Conservation (phyloP, 352 stramenopile species). For the Poterioochromonas sp. region DNA sequence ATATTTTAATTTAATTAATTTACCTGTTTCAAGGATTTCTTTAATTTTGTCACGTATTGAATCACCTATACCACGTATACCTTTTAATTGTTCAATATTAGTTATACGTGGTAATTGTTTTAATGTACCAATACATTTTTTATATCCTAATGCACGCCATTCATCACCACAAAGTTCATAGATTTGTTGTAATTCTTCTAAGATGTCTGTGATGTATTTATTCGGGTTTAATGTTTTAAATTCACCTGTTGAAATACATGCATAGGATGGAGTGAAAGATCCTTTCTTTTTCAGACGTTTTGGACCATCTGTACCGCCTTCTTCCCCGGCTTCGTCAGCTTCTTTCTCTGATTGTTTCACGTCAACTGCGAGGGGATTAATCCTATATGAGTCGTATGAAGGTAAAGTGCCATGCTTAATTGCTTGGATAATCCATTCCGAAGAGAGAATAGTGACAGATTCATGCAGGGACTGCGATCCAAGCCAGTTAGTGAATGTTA, state of each 20-base stretch:
- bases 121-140: not conserved
- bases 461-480: too few species aligned
- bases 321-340: too few species aligned
- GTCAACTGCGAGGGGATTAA: too few species aligned
- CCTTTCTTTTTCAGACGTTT: too few species aligned
- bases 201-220: slow-evolving; percentile 13
- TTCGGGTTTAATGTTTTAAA: slow-evolving; percentile 4
- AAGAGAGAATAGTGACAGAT: too few species aligned
- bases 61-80: not conserved
- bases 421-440: too few species aligned
- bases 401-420: too few species aligned
- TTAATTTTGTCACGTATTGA: slow-evolving; percentile 15
- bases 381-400: too few species aligned
- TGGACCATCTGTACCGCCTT: too few species aligned
- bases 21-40: slow-evolving; percentile 15
- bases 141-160: not conserved
- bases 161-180: slow-evolving; percentile 25
- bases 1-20: not conserved
- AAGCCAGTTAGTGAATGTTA: too few species aligned
- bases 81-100: not conserved
- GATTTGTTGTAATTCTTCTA: slow-evolving; percentile 18
- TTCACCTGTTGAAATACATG: slow-evolving; percentile 2
- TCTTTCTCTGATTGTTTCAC: too few species aligned
- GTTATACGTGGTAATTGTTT: slow-evolving; percentile 11
- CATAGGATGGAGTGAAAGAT: too few species aligned